Evolutionary conservation across 371 early-diverging fungal species (phyloP).

Genomic region (Mortierella sp.): DNA sequence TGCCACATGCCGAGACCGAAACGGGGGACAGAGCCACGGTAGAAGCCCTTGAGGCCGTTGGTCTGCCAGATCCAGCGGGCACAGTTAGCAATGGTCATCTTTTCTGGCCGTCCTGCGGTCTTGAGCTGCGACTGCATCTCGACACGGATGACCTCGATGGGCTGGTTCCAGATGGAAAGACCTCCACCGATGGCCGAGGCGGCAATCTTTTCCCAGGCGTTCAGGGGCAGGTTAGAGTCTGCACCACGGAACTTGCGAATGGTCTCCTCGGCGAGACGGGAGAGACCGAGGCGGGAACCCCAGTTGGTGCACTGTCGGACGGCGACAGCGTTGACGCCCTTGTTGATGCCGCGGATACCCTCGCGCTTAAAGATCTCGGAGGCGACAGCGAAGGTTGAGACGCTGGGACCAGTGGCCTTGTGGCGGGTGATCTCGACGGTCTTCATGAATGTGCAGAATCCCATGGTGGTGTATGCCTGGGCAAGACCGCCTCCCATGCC

Average conservation of each 20-base stretch:
- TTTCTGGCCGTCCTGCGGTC: conserved; percentile 86
- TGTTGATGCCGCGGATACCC: conserved; percentile 96
- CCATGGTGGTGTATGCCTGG: conserved; percentile 98
- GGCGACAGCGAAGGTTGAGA: conserved; percentile 88
- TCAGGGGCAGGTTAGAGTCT: conserved; percentile 59
- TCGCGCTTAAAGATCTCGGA: conserved; percentile 90
- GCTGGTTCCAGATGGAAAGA: conserved; percentile 96
- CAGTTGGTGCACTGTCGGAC: conserved; percentile 97
- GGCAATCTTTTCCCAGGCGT: conserved; percentile 74
- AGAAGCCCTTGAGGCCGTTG: conserved; percentile 93
- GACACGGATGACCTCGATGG: conserved; percentile 96
- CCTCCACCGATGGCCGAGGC: conserved; percentile 92
- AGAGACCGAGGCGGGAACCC: conserved; percentile 95
- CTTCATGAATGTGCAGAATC: conserved; percentile 99
- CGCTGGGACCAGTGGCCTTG: conserved; percentile 76
- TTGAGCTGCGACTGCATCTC: conserved; percentile 97
- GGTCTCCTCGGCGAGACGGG: conserved; percentile 85
- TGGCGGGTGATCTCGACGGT: conserved; percentile 98
- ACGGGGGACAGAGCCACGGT: conserved; percentile 93
- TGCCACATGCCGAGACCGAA: conserved; percentile 95
- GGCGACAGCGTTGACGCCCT: conserved; percentile 93
- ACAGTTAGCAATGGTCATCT: conserved; percentile 85
- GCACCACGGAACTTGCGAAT: conserved; percentile 72
- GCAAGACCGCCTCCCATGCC: conserved; percentile 94
- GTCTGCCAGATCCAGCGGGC: conserved; percentile 93